phyloP scores from a whole-genome alignment of 805 yeast species.

The Saturnispora saitoi region DNA sequence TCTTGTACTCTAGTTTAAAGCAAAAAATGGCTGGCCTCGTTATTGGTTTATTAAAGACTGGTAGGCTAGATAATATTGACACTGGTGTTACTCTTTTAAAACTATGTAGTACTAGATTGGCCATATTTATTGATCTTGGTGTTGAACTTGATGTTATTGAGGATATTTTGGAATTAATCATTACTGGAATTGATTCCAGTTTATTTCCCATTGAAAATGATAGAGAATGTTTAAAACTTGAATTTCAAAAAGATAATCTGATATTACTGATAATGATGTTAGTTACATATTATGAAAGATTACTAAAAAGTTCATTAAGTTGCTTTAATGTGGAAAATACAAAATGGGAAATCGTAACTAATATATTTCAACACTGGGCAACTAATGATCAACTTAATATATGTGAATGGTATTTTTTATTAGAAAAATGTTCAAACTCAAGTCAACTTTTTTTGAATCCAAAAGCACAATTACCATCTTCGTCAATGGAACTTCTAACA shows the following conservation, averaged over 20 bases:
- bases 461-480: neutral
- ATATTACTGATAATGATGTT: conserved; percentile 17
- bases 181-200: conserved; percentile 10
- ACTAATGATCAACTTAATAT: neutral
- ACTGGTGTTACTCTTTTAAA: neutral
- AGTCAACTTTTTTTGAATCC: neutral
- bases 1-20: conserved; percentile 2
- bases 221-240: conserved; percentile 5
- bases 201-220: conserved; percentile 14
- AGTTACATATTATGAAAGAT: conserved; percentile 16
- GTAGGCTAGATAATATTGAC: neutral
- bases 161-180: neutral
- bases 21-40: neutral
- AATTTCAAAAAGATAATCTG: conserved; percentile 3
- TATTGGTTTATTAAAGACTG: neutral
- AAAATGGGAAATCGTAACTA: conserved; percentile 13
- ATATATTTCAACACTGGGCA: conserved; percentile 17
- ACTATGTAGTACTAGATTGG: neutral
- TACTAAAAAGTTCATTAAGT: conserved; percentile 15
- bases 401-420: neutral
- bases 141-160: conserved; percentile 4
- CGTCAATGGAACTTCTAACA: neutral
- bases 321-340: conserved; percentile 10
- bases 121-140: neutral
- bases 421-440: neutral